Evolutionary conservation across 75 land plant genomes (phyloP).

Genomic region (Cryptomeria japonica): DNA sequence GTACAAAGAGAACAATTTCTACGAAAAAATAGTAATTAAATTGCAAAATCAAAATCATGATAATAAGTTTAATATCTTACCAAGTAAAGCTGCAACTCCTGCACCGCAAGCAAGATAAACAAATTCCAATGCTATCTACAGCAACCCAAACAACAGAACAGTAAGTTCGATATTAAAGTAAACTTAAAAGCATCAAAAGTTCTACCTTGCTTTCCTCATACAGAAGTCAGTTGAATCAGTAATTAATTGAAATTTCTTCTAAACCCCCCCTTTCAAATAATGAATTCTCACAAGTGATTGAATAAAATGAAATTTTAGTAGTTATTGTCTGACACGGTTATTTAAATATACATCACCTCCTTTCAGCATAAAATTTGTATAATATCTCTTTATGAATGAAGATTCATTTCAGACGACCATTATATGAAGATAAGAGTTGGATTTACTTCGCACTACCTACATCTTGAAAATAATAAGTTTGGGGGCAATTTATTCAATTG

Average conservation of each 20-base stretch:
- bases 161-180: background rate
- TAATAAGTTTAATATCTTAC: constrained; percentile 35
- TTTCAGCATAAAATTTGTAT: background rate
- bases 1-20: background rate
- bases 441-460: background rate
- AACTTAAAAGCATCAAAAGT: background rate
- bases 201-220: background rate
- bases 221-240: background rate
- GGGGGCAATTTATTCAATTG: background rate
- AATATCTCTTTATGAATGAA: background rate
- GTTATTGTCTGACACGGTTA: background rate
- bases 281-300: background rate
- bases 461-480: background rate
- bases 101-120: constrained; percentile 61
- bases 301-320: background rate
- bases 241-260: background rate
- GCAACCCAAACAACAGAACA: background rate
- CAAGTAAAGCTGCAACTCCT: constrained; percentile 51
- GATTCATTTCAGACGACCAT: background rate
- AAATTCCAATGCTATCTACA: constrained; percentile 50
- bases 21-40: background rate
- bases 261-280: background rate
- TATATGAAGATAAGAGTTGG: background rate
- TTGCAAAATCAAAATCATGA: background rate
- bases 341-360: background rate